Conservation (phyloP, 2,329 filamentous ascomycete genomes). For the Colletotrichum agaves region DNA sequence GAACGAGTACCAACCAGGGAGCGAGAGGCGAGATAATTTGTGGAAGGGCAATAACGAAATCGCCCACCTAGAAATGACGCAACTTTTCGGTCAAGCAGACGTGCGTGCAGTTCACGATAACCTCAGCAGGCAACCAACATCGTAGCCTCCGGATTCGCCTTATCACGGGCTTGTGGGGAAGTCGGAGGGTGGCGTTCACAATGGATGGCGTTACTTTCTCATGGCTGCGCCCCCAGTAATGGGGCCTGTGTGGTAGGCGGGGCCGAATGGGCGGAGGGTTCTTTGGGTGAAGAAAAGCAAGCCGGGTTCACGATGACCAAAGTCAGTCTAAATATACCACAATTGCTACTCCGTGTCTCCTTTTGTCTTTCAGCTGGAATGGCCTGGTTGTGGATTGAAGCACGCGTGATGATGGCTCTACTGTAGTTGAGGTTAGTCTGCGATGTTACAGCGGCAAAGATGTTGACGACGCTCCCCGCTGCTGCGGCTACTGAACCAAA, state of each 20-base stretch:
- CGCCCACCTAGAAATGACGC: background rate
- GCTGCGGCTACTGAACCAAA: background rate
- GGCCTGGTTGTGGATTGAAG: background rate
- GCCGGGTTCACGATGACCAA: conserved; percentile 18
- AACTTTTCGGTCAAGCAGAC: background rate
- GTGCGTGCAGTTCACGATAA: background rate
- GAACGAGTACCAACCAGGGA: background rate
- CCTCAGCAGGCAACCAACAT: conserved; percentile 5
- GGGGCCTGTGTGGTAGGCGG: conserved; percentile 14
- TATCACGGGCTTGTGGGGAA: conserved; percentile 13
- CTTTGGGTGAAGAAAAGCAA: background rate
- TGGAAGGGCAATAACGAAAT: background rate
- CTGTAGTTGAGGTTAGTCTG: conserved; percentile 1
- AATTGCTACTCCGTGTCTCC: background rate
- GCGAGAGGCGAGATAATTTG: background rate
- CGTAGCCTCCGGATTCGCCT: background rate
- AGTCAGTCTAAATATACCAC: conserved; percentile 30
- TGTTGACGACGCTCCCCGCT: background rate
- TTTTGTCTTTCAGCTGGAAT: background rate
- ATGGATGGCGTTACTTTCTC: conserved; percentile 20
- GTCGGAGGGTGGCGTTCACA: conserved; percentile 24
- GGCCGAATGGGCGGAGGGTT: background rate
- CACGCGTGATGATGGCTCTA: background rate
- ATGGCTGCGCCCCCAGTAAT: conserved; percentile 26
- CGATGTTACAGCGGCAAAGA: background rate